Conservation (phyloP, 345 rosid species). For the Bruguiera sexangula region DNA sequence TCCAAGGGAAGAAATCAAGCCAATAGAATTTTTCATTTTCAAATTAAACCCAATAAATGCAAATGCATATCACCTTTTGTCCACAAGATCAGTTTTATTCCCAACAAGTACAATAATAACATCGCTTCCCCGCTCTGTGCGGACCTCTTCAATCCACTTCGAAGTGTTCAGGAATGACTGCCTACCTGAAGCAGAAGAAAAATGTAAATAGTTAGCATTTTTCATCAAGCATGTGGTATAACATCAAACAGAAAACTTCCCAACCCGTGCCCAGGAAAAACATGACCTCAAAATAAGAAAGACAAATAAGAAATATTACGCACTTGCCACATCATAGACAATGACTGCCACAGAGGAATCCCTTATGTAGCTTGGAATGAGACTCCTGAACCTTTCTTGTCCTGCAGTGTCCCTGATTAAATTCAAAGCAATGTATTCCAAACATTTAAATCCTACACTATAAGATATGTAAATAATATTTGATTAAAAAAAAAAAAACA, state of each 20-base stretch:
- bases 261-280: not conserved
- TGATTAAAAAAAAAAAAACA: too few relatives aligned
- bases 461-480: too few relatives aligned
- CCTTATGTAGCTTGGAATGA: constrained; percentile 82
- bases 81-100: constrained; percentile 86
- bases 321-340: constrained; percentile 85
- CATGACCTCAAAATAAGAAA: not conserved
- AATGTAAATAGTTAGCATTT: constrained; percentile 2
- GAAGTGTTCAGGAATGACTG: constrained; percentile 78
- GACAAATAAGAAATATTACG: not conserved
- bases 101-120: constrained; percentile 86
- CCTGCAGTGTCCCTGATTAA: constrained; percentile 78
- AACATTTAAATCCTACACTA: too few relatives aligned
- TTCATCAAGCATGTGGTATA: constrained; percentile 8
- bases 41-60: not conserved
- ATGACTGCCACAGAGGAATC: constrained; percentile 87
- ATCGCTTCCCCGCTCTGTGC: constrained; percentile 86
- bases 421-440: too few relatives aligned
- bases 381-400: constrained; percentile 86
- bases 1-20: not conserved
- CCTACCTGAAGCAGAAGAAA: constrained; percentile 48
- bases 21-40: constrained; percentile 1
- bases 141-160: constrained; percentile 88
- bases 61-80: constrained; percentile 54
- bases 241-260: not conserved